phyloP scores from a whole-genome alignment of 2,329 filamentous ascomycete genomes.

The Hymenoscyphus occultus region DNA sequence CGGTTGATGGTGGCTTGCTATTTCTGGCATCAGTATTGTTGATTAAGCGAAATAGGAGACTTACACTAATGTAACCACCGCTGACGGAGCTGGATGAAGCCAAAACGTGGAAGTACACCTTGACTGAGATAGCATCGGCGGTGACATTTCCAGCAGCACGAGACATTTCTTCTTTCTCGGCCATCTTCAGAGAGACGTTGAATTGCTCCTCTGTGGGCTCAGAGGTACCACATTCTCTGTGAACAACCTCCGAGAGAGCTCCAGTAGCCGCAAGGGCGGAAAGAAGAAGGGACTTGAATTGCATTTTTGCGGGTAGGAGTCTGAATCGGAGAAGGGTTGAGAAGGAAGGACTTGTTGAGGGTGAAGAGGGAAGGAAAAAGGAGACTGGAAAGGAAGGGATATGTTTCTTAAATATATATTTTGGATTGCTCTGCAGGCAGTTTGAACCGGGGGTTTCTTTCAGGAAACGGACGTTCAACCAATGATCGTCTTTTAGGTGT shows the following conservation, averaged over 20 bases:
- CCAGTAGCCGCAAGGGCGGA: slow-evolving; percentile 1
- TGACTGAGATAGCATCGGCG: slow-evolving; percentile 27
- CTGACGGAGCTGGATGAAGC: slow-evolving; percentile 25
- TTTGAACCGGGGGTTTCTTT: background rate
- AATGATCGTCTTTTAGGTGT: background rate
- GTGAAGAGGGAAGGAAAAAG: background rate
- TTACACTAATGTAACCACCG: slow-evolving; percentile 29
- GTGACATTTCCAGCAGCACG: slow-evolving; percentile 2
- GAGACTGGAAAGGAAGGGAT: slow-evolving; percentile 1
- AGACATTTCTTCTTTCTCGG: background rate
- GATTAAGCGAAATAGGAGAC: background rate
- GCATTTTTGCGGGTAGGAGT: background rate
- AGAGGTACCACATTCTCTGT: slow-evolving; percentile 2
- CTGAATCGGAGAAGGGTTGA: background rate
- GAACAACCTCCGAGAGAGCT: background rate
- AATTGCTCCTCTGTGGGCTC: background rate
- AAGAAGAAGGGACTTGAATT: background rate
- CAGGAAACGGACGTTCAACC: background rate
- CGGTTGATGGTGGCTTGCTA: background rate
- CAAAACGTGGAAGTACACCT: slow-evolving; percentile 38
- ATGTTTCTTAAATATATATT: slow-evolving; percentile 1
- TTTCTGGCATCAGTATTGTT: background rate
- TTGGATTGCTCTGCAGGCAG: background rate
- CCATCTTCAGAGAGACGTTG: slow-evolving; percentile 1
- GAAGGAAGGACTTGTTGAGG: background rate